Conservation (phyloP, 1,139 yeast species). For the Suhomyces taliae region DNA sequence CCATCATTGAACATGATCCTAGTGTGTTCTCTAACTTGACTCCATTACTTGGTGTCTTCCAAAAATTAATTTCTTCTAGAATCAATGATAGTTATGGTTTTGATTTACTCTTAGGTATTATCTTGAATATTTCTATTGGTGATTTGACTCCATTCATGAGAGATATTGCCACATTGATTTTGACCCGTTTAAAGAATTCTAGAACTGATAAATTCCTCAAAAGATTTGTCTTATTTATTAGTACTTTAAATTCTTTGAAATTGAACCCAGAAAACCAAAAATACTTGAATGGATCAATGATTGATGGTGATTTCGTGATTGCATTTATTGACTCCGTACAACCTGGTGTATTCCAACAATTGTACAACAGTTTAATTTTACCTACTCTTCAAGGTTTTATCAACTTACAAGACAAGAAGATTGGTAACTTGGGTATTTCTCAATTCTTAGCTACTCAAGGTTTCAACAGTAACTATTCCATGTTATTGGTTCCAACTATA, state of each 20-base stretch:
- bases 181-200: conserved; percentile 77
- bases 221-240: conserved; percentile 65
- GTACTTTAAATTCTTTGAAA: conserved; percentile 47
- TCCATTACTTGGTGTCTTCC: conserved; percentile 95
- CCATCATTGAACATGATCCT: conserved; percentile 68
- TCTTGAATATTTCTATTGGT: conserved; percentile 55
- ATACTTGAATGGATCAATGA: conserved; percentile 13
- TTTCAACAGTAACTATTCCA: conserved; percentile 37
- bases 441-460: conserved; percentile 38
- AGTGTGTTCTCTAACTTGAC: conserved; percentile 53
- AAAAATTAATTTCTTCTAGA: conserved; percentile 83
- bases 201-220: conserved; percentile 82
- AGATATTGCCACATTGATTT: conserved; percentile 71
- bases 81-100: conserved; percentile 80
- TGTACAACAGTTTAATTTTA: conserved; percentile 61
- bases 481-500: conserved; percentile 49
- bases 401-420: conserved; percentile 71
- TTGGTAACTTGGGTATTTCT: conserved; percentile 72
- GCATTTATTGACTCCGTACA: conserved; percentile 64
- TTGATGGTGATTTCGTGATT: conserved; percentile 54
- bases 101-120: conserved; percentile 73
- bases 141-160: conserved; percentile 57
- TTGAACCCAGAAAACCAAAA: conserved; percentile 20
- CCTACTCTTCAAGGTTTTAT: conserved; percentile 67
- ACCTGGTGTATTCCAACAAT: conserved; percentile 62